These are phyloP conservation scores for Hamamelis virginiana DNA, from an alignment of 164 flowering plant genomes.

Conservation along the genomic window DNA sequence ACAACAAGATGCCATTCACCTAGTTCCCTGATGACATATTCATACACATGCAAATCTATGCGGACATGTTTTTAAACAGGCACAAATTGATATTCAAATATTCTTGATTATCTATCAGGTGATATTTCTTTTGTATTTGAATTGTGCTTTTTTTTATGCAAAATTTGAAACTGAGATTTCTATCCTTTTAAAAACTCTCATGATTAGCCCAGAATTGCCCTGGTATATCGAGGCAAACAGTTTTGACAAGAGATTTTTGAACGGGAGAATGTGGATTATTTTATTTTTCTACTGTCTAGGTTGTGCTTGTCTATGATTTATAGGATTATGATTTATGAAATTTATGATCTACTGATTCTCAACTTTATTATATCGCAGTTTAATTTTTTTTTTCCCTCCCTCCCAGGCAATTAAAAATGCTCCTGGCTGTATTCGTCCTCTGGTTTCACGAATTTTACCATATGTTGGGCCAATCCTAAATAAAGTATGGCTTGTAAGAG, in stretches of 20 bases:
- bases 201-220: neutral
- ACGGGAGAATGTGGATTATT: neutral
- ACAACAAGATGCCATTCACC: neutral
- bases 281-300: neutral
- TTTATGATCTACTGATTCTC: neutral
- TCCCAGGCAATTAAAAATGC: conserved; percentile 72
- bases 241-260: neutral
- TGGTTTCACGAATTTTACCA: conserved; percentile 76
- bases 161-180: no score
- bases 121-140: neutral
- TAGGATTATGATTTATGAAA: neutral
- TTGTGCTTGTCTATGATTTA: neutral
- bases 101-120: neutral
- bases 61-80: neutral
- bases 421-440: conserved; percentile 75
- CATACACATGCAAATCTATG: neutral
- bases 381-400: neutral
- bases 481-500: conserved; percentile 42
- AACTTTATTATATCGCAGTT: neutral
- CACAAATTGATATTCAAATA: neutral
- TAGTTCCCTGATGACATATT: neutral
- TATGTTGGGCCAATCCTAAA: conserved; percentile 69
- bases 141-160: no score
- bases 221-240: neutral
- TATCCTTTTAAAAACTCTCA: neutral